Base-by-base conservation (phyloP, 148 eudicot genomes). In the Rhododendron vialii region DNA sequence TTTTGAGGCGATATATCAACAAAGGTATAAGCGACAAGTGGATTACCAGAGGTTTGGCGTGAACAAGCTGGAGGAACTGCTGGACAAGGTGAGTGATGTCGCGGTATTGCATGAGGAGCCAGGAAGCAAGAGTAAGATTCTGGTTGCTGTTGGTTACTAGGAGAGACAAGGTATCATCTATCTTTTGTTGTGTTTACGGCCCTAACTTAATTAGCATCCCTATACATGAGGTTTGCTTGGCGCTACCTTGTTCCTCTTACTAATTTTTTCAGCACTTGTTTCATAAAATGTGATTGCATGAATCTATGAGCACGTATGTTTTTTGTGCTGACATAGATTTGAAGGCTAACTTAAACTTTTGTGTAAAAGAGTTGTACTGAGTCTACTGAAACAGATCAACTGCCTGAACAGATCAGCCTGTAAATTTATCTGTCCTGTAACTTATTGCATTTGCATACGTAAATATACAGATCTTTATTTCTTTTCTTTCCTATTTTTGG, bases 1-100 rank as follows among this genome's bases (percentile, higher is more conserved):
- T 81, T 95, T 97, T 87, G 96, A 94, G 85, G 93, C 91, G 15
- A 93, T 95, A 84, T 97, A 97, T 84, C 89, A 90, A 81, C 99
- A 95, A 89, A 88, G 96, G 86, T 94, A 97, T 86, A 97, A 94
- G 86, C 90, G 91, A 77, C 87, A 90, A 22, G 81, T 95, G 59
- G 94, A 94, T 73, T 95, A 87, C 86, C 75, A 18, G 84, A 90
- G 87, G 80, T 93, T 94, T 85, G 99, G 98, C 26, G 98, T 93
- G 81, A 89, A 88, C 61, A 84, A 86, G 36, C 88, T 97, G 41
- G 99, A 95, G 87, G 96, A 93, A 86, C 90, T 97, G 85, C 87
- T 97, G 67, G 91, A 88, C 51, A 97, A 91, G 87, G 90, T 97
- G 90, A 92, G 78, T 79, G 99, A 97, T 91, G 92, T 97, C n/a